Conservation (phyloP, 1,284 basidiomycete species). For the Cryptococcus wingfieldii region DNA sequence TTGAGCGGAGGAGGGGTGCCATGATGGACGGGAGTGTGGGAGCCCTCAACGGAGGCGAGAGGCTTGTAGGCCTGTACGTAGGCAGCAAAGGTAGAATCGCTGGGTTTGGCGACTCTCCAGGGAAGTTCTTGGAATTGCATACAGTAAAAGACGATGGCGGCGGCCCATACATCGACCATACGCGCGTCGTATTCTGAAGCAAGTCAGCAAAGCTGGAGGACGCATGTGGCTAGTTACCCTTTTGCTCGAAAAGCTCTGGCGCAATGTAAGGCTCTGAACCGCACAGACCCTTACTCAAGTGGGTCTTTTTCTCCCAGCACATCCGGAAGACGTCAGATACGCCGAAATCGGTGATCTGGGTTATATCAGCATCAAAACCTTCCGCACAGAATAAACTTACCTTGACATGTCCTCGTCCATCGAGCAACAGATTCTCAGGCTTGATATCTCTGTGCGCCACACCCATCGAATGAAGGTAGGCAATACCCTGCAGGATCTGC, state of each 20-base stretch:
- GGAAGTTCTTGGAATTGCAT: slow-evolving; percentile 94
- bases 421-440: slow-evolving; percentile 94
- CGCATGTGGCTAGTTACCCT: slow-evolving; percentile 63
- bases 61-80: slow-evolving; percentile 65
- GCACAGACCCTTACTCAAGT: slow-evolving; percentile 94
- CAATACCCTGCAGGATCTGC: slow-evolving; percentile 67
- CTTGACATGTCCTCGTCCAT: slow-evolving; percentile 90
- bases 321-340: slow-evolving; percentile 97
- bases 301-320: slow-evolving; percentile 95
- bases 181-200: slow-evolving; percentile 88
- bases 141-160: slow-evolving; percentile 96
- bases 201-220: slow-evolving; percentile 4
- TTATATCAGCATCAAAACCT: not conserved
- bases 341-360: slow-evolving; percentile 93
- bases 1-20: slow-evolving; percentile 56
- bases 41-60: not conserved
- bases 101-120: slow-evolving; percentile 87
- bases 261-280: slow-evolving; percentile 98
- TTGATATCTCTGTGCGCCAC: slow-evolving; percentile 89
- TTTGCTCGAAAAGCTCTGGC: slow-evolving; percentile 91
- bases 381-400: slow-evolving; percentile 14
- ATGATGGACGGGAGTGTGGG: slow-evolving; percentile 12
- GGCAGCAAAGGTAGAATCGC: slow-evolving; percentile 76
- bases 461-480: slow-evolving; percentile 30
- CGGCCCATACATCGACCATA: slow-evolving; percentile 96